Percentiles rank a stretch among this genome's conserved stretches.
Evolutionary conservation across 2,329 filamentous ascomycete species (phyloP).

Genomic region (Cytospora schulzeri): DNA sequence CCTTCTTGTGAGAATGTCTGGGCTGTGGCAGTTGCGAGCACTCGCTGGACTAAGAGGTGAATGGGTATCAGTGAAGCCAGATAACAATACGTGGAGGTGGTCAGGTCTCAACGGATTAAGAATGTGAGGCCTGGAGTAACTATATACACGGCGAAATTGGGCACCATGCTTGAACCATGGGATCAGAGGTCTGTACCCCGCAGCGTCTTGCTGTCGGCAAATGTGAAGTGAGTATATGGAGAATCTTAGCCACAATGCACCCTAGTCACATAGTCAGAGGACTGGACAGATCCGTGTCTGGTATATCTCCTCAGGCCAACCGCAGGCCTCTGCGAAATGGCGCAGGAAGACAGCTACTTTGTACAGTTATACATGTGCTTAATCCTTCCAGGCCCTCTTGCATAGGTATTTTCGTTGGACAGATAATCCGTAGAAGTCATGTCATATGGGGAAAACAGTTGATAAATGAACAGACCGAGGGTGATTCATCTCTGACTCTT

Average conservation of each 20-base stretch:
- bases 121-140: not conserved
- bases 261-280: not conserved
- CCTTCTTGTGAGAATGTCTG: too few relatives aligned
- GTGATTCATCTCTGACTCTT: not conserved
- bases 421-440: not conserved
- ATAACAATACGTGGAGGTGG: not conserved
- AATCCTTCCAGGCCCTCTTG: too few relatives aligned
- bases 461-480: not conserved
- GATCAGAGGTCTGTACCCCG: conserved; percentile 9
- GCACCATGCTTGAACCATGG: not conserved
- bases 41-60: too few relatives aligned
- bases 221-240: not conserved
- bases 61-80: not conserved
- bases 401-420: too few relatives aligned
- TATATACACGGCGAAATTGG: not conserved
- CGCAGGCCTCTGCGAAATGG: not conserved
- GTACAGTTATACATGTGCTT: not conserved
- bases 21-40: too few relatives aligned
- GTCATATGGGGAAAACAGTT: not conserved
- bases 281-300: not conserved
- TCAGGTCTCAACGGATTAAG: not conserved
- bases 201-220: conserved; percentile 8
- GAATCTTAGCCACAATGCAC: not conserved
- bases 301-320: not conserved
- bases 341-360: not conserved